These are phyloP conservation scores for Delonix regia DNA, from an alignment of 306 rosid species.

Conservation along the genomic window DNA sequence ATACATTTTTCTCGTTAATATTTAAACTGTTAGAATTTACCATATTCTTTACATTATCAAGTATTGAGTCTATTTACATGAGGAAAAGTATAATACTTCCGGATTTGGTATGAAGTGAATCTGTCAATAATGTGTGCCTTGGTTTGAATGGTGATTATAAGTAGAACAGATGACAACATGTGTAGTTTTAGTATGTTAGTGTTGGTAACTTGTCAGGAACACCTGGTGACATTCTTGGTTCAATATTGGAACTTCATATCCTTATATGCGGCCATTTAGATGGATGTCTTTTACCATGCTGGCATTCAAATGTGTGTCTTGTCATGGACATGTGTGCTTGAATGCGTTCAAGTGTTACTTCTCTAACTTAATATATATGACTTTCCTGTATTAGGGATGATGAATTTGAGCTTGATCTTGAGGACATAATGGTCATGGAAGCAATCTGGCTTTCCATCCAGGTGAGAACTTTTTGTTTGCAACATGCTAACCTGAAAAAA, in stretches of 20 bases:
- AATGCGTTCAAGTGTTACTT: background rate
- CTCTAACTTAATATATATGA: background rate
- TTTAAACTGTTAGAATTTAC: conserved; percentile 2
- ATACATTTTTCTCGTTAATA: background rate
- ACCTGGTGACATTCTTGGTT: background rate
- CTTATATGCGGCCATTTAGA: background rate
- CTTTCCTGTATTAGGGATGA: conserved; percentile 60
- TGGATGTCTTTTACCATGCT: background rate
- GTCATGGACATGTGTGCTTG: background rate
- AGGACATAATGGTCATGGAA: conserved; percentile 99
- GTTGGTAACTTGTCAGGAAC: background rate
- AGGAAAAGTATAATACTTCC: background rate
- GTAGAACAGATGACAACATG: background rate
- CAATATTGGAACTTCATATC: background rate
- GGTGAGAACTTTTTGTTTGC: conserved; percentile 48
- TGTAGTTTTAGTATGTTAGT: conserved; percentile 7
- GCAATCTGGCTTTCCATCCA: conserved; percentile 99
- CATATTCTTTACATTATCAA: conserved; percentile 2
- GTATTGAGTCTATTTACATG: conserved; percentile 10
- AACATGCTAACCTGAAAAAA: background rate
- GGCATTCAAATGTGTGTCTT: background rate
- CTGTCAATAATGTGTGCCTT: background rate
- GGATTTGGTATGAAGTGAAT: conserved; percentile 4
- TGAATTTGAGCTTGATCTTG: conserved; percentile 91
- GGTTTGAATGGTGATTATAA: background rate